A percentile compares a stretch with the other conserved stretches of the same genome.
Conservation (phyloP, 73 alveolate genomes). For the Effrenium voratum region DNA sequence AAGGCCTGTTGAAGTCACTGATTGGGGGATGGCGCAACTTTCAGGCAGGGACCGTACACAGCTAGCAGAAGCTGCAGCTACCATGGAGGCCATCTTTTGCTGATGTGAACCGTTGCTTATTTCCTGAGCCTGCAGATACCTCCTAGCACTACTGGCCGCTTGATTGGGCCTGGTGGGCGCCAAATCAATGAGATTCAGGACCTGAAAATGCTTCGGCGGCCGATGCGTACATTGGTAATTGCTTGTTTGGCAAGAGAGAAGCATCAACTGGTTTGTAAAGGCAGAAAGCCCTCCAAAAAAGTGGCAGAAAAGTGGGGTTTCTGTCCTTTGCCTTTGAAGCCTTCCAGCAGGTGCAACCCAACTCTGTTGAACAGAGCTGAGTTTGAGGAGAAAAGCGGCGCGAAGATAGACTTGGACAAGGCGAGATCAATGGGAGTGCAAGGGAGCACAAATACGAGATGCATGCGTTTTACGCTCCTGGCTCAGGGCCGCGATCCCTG, state of each 20-base stretch:
- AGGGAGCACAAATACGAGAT: too few relatives aligned
- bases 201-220: background rate
- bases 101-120: background rate
- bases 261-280: background rate
- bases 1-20: background rate
- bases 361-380: background rate
- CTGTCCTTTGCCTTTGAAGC: background rate
- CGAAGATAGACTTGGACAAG: constrained; percentile 92
- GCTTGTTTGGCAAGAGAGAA: background rate
- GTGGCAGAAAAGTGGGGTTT: background rate
- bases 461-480: too few relatives aligned
- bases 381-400: constrained; percentile 83
- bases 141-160: constrained; percentile 81
- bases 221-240: background rate
- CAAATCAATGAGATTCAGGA: constrained; percentile 92
- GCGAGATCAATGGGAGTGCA: background rate
- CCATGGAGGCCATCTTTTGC: constrained; percentile 53
- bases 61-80: constrained; percentile 86
- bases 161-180: constrained; percentile 93
- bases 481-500: constrained; percentile 90
- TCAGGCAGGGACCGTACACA: constrained; percentile 81
- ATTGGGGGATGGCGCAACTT: background rate
- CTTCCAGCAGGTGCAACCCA: background rate
- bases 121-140: constrained; percentile 26
- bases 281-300: background rate